Evolutionary conservation across 2,329 filamentous ascomycete species (phyloP).

Genomic region (Fusarium setosum): DNA sequence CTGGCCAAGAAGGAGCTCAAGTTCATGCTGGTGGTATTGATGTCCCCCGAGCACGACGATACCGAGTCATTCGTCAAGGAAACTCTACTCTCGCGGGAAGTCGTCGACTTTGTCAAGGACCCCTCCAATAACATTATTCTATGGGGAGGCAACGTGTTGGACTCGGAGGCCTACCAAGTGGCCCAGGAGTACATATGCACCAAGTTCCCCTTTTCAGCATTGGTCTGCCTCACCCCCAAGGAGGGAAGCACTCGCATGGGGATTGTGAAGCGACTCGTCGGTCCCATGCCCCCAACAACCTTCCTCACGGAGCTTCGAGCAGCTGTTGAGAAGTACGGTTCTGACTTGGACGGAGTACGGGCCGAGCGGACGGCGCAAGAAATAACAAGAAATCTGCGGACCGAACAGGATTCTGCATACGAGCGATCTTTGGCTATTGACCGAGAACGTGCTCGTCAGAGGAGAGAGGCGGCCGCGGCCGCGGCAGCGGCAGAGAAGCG

Average conservation of each 20-base stretch:
- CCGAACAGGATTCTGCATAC: conserved; percentile 93
- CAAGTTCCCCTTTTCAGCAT: conserved; percentile 89
- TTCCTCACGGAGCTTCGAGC: conserved; percentile 80
- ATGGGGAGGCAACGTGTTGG: conserved; percentile 93
- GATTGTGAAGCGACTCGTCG: conserved; percentile 82
- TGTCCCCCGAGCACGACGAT: conserved; percentile 96
- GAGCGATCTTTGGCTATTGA: conserved; percentile 91
- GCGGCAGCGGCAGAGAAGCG: conserved; percentile 75
- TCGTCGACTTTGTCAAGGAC: conserved; percentile 79
- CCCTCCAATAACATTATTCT: conserved; percentile 83
- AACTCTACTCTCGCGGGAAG: conserved; percentile 81
- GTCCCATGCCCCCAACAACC: conserved; percentile 75
- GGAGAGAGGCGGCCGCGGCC: conserved; percentile 78
- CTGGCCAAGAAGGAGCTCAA: conserved; percentile 90
- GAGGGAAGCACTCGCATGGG: conserved; percentile 91
- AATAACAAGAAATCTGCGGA: conserved; percentile 81
- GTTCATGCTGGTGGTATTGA: conserved; percentile 87
- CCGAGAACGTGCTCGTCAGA: conserved; percentile 82
- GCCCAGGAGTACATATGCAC: conserved; percentile 88
- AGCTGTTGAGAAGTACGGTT: conserved; percentile 80
- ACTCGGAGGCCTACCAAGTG: conserved; percentile 95
- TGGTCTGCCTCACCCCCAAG: conserved; percentile 89
- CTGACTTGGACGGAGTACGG: conserved; percentile 80
- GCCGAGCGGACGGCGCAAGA: conserved; percentile 83
- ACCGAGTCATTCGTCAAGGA: conserved; percentile 84